These are phyloP conservation scores for Aspergillus udagawae DNA, from an alignment of 2,329 filamentous ascomycete species.

Conservation along the genomic window DNA sequence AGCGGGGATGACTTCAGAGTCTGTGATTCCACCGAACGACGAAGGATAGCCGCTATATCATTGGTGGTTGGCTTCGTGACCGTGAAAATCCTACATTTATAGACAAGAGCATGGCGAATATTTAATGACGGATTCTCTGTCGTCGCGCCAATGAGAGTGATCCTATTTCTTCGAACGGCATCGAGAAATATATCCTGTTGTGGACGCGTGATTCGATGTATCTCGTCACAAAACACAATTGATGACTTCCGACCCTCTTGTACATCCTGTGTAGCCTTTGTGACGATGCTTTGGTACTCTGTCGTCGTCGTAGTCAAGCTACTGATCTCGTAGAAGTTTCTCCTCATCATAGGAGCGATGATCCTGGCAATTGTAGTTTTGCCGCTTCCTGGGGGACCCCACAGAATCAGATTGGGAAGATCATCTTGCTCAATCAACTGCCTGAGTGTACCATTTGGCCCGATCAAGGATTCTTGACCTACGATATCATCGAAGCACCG, in stretches of 20 bases:
- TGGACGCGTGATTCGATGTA: constrained; percentile 83
- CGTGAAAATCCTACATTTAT: constrained; percentile 86
- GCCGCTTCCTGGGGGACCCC: constrained; percentile 51
- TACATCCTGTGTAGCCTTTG: constrained; percentile 75
- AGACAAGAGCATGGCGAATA: constrained; percentile 80
- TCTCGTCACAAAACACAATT: constrained; percentile 97
- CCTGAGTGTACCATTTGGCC: constrained; percentile 74
- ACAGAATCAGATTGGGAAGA: constrained; percentile 92
- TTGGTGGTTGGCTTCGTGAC: constrained; percentile 68
- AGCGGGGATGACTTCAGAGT: constrained; percentile 52
- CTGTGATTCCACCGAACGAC: constrained; percentile 67
- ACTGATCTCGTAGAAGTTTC: constrained; percentile 92
- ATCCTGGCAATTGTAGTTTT: constrained; percentile 76
- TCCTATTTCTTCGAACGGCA: constrained; percentile 83
- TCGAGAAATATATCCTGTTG: constrained; percentile 95
- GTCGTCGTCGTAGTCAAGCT: constrained; percentile 82
- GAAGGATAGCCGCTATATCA: constrained; percentile 70
- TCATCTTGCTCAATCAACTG: constrained; percentile 80
- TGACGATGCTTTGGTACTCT: constrained; percentile 90
- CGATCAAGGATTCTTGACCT: constrained; percentile 90
- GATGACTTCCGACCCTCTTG: constrained; percentile 81
- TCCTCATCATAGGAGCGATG: constrained; percentile 75
- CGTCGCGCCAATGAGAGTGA: constrained; percentile 90
- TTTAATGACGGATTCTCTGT: constrained; percentile 97
- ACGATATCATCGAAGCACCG: constrained; percentile 76